phyloP scores from a whole-genome alignment of 768 basidiomycete genomes.

The Hericium alpestre region DNA sequence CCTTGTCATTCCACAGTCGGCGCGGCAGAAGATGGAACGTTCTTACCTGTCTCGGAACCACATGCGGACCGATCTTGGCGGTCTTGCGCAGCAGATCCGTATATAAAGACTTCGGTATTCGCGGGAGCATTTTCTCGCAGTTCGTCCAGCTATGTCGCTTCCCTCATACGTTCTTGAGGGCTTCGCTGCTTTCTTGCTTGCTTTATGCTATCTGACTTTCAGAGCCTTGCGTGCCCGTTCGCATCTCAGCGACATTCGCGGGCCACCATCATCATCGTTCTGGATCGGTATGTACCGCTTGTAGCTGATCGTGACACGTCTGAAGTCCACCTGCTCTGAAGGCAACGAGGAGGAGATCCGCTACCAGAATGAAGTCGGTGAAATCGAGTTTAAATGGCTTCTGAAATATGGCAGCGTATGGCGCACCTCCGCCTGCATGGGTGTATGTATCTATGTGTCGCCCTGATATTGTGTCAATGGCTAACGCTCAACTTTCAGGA shows the following conservation, averaged over 20 bases:
- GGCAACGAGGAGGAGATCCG: not conserved
- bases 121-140: too few species aligned
- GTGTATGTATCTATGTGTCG: conserved; percentile 1
- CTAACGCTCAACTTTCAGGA: not conserved
- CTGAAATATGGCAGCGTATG: conserved; percentile 6
- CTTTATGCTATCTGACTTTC: too few species aligned
- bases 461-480: not conserved
- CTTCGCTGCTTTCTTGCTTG: too few species aligned
- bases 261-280: not conserved
- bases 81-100: too few species aligned
- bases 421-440: conserved; percentile 10
- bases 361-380: not conserved
- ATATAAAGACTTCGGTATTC: too few species aligned
- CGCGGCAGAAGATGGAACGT: too few species aligned
- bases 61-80: too few species aligned
- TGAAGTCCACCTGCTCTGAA: not conserved
- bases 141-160: too few species aligned
- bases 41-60: too few species aligned
- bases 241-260: not conserved
- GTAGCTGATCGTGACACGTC: not conserved
- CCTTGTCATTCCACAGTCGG: too few species aligned
- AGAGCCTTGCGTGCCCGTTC: too few species aligned
- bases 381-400: conserved; percentile 6
- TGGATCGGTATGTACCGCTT: not conserved
- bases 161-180: too few species aligned